Evolutionary conservation across 2,329 filamentous ascomycete species (phyloP).

Genomic region (Ophiostoma montium): DNA sequence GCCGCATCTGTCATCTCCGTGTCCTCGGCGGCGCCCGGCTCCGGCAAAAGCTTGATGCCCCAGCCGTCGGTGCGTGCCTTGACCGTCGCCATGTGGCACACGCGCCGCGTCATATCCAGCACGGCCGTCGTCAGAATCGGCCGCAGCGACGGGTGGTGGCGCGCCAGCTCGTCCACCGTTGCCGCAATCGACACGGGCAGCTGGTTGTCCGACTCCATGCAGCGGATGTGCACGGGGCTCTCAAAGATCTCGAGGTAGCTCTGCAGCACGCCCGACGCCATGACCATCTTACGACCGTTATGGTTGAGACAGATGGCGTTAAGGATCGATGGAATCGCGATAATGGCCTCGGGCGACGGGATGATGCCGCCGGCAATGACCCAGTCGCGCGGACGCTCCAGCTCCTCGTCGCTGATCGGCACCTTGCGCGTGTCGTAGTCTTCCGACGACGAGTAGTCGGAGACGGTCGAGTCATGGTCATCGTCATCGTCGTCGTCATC

Average conservation of each 20-base stretch:
- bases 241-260: slow-evolving; percentile 95
- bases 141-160: slow-evolving; percentile 80
- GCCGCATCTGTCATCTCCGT: slow-evolving; percentile 50
- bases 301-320: slow-evolving; percentile 90
- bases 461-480: slow-evolving; percentile 23
- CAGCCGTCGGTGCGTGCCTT: slow-evolving; percentile 56
- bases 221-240: slow-evolving; percentile 75
- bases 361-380: slow-evolving; percentile 58
- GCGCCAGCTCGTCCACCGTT: slow-evolving; percentile 84
- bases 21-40: slow-evolving; percentile 34
- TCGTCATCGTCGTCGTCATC: slow-evolving; percentile 17
- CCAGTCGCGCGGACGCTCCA: slow-evolving; percentile 29
- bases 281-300: slow-evolving; percentile 74
- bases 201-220: slow-evolving; percentile 55
- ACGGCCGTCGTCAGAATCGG: slow-evolving; percentile 71
- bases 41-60: slow-evolving; percentile 65
- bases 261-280: slow-evolving; percentile 66
- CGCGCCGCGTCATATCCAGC: slow-evolving; percentile 73
- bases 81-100: slow-evolving; percentile 57
- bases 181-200: slow-evolving; percentile 62
- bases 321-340: slow-evolving; percentile 72
- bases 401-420: slow-evolving; percentile 36
- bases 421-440: slow-evolving; percentile 31
- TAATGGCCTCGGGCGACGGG: slow-evolving; percentile 78
- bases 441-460: slow-evolving; percentile 18